phyloP scores from a whole-genome alignment of 208 protist genomes.

The Crithidia acanthocephali region DNA sequence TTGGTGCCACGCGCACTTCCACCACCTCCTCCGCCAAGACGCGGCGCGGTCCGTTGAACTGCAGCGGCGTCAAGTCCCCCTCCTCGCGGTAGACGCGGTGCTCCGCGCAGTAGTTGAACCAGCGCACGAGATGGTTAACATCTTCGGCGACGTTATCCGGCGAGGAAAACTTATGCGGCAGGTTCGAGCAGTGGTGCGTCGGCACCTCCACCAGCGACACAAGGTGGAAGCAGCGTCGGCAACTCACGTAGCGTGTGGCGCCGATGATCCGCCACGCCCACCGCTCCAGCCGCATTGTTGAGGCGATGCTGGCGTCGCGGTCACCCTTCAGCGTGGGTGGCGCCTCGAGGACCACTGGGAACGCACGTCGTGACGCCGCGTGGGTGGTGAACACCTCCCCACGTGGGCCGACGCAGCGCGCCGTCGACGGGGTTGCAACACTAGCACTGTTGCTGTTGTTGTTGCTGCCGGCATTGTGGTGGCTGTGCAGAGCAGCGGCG shows the following conservation, averaged over 20 bases:
- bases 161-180: conserved; percentile 27
- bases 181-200: conserved; percentile 44
- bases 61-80: conserved; percentile 44
- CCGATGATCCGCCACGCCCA: conserved; percentile 83
- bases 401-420: conserved; percentile 46
- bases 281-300: conserved; percentile 47
- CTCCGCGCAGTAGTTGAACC: conserved; percentile 40
- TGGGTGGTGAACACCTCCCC: conserved; percentile 69
- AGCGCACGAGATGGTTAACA: conserved; percentile 44
- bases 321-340: conserved; percentile 17
- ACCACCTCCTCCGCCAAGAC: conserved; percentile 27
- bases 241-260: conserved; percentile 47
- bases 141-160: conserved; percentile 33
- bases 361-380: conserved; percentile 34
- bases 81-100: conserved; percentile 39
- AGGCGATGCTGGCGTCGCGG: conserved; percentile 2
- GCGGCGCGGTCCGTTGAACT: conserved; percentile 13
- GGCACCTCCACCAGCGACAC: conserved; percentile 56
- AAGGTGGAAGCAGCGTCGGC: conserved; percentile 51
- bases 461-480: neutral
- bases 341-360: conserved; percentile 26
- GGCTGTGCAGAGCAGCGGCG: neutral
- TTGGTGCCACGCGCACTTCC: conserved; percentile 1
- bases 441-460: neutral
- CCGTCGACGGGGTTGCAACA: neutral